A percentile compares a stretch with the other conserved stretches of the same genome.
phyloP scores from a whole-genome alignment of 2,329 filamentous ascomycete genomes.

The Venturia oleaginea region DNA sequence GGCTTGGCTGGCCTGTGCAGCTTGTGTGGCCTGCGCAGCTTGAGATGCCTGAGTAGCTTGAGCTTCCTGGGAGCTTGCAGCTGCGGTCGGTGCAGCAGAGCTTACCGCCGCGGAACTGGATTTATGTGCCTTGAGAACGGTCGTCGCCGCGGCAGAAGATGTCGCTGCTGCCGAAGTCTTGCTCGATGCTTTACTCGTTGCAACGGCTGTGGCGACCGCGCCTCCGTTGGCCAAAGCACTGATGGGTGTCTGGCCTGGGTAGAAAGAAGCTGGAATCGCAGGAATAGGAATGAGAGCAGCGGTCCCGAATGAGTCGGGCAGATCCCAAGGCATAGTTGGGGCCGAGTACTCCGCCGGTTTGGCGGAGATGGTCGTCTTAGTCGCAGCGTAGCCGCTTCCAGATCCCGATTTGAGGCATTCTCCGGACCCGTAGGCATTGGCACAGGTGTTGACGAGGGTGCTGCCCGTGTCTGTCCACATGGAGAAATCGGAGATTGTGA shows the following conservation, averaged over 20 bases:
- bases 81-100: too few relatives aligned
- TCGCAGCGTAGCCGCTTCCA: constrained; percentile 23
- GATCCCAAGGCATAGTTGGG: constrained; percentile 28
- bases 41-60: too few relatives aligned
- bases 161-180: too few relatives aligned
- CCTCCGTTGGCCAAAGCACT: constrained; percentile 21
- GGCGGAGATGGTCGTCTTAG: constrained; percentile 26
- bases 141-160: too few relatives aligned
- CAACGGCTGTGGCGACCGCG: background rate
- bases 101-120: too few relatives aligned
- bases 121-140: too few relatives aligned
- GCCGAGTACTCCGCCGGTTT: constrained; percentile 31
- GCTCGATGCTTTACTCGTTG: too few relatives aligned
- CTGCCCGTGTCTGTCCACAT: constrained; percentile 44
- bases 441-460: constrained; percentile 36
- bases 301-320: constrained; percentile 23
- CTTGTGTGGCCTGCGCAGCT: too few relatives aligned
- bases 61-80: too few relatives aligned
- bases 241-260: constrained; percentile 27
- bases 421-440: constrained; percentile 40
- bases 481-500: constrained; percentile 42
- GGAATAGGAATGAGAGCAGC: constrained; percentile 26
- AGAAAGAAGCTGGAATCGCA: constrained; percentile 32
- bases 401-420: constrained; percentile 35
- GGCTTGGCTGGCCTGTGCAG: too few relatives aligned